Conservation (phyloP, 768 basidiomycete genomes). For the Boletus subcaerulescens region DNA sequence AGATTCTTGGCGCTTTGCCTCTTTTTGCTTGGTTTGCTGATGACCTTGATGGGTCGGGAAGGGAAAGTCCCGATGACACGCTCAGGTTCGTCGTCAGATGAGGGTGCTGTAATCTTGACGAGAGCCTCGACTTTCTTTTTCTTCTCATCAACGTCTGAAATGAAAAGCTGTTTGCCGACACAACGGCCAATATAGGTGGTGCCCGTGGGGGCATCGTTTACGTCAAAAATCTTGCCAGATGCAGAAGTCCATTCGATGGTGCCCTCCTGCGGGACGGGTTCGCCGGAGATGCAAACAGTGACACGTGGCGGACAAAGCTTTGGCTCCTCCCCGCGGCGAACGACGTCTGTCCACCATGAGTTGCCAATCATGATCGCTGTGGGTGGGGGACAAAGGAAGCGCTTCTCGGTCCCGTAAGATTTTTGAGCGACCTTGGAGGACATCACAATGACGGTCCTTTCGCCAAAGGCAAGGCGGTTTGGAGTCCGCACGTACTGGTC, state of each 20-base stretch:
- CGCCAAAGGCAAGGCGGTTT: slow-evolving; percentile 87
- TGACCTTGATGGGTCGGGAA: slow-evolving; percentile 95
- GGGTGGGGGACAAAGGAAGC: slow-evolving; percentile 92
- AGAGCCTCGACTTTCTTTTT: slow-evolving; percentile 94
- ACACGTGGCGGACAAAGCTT: slow-evolving; percentile 78
- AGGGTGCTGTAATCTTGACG: slow-evolving; percentile 82
- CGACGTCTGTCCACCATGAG: slow-evolving; percentile 88
- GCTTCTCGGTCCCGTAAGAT: slow-evolving; percentile 93
- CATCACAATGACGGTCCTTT: slow-evolving; percentile 94
- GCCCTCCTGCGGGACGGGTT: slow-evolving; percentile 81
- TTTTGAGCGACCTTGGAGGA: slow-evolving; percentile 98
- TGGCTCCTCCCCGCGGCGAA: slow-evolving; percentile 70
- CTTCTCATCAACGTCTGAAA: slow-evolving; percentile 92
- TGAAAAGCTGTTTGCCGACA: slow-evolving; percentile 92
- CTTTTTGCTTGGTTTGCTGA: slow-evolving; percentile 98
- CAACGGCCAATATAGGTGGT: slow-evolving; percentile 91
- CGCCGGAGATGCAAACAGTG: slow-evolving; percentile 88
- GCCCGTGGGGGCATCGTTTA: slow-evolving; percentile 71
- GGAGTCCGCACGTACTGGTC: slow-evolving; percentile 82
- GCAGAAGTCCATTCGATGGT: slow-evolving; percentile 86
- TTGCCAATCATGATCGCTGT: slow-evolving; percentile 93
- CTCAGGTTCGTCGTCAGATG: slow-evolving; percentile 77
- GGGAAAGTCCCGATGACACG: slow-evolving; percentile 86
- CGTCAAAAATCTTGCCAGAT: slow-evolving; percentile 81
- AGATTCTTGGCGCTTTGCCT: slow-evolving; percentile 90